phyloP scores from a whole-genome alignment of 2,329 filamentous ascomycete species.

The Davidsoniella eucalypti region DNA sequence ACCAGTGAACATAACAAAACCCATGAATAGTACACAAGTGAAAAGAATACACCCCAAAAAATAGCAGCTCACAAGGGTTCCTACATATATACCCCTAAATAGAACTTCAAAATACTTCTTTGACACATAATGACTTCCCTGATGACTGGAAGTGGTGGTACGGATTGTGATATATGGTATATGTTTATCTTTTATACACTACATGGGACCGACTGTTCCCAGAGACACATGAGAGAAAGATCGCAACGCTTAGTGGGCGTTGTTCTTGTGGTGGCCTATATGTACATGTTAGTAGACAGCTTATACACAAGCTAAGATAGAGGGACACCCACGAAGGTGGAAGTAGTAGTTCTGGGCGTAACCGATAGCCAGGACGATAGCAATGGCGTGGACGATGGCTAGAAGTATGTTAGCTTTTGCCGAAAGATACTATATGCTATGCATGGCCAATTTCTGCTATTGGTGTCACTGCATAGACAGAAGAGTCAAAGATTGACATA shows the following conservation, averaged over 20 bases:
- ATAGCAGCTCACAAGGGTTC: no score
- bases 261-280: conserved; percentile 99
- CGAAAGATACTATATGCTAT: not conserved
- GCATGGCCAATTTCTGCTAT: not conserved
- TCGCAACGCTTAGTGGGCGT: conserved; percentile 60
- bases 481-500: conserved; percentile 32
- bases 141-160: no score
- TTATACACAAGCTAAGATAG: not conserved
- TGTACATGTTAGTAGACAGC: conserved; percentile 16
- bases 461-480: not conserved
- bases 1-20: no score
- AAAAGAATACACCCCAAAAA: no score
- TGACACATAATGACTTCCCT: no score
- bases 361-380: conserved; percentile 60
- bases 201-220: conserved; percentile 8
- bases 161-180: not conserved
- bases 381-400: conserved; percentile 84
- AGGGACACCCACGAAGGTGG: conserved; percentile 77
- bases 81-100: no score
- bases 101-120: no score
- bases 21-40: no score
- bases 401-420: conserved; percentile 12
- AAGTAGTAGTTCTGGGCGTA: conserved; percentile 99
- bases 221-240: conserved; percentile 8
- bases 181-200: conserved; percentile 13